Evolutionary conservation across 176 grass and related monocot species (phyloP).

Genomic region (Hordeum vulgare): MorexV3_pseudomolecules_assembly NC_058520.1:51664254-51664753

Average conservation of each 20-base stretch:
- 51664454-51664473: slow-evolving; percentile 10
- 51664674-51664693: background rate
- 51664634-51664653: slow-evolving; percentile 1
- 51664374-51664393: slow-evolving; percentile 29
- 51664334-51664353: background rate
- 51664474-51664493: slow-evolving; percentile 19
- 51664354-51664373: slow-evolving; percentile 17
- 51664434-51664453: background rate
- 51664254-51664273: slow-evolving; percentile 35
- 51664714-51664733: slow-evolving; percentile 22
- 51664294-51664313: slow-evolving; percentile 16
- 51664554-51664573: slow-evolving; percentile 20
- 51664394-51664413: background rate
- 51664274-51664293: slow-evolving; percentile 19
- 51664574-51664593: slow-evolving; percentile 16
- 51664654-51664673: slow-evolving; percentile 10
- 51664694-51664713: background rate
- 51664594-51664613: background rate
- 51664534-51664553: slow-evolving; percentile 17
- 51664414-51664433: slow-evolving; percentile 6
- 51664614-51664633: background rate
- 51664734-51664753: slow-evolving; percentile 15
- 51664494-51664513: slow-evolving; percentile 6
- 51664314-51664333: slow-evolving; percentile 19
- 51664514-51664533: background rate